Base-by-base conservation (phyloP, 495 filamentous ascomycete species). In the Penicillium cinerascens region DNA sequence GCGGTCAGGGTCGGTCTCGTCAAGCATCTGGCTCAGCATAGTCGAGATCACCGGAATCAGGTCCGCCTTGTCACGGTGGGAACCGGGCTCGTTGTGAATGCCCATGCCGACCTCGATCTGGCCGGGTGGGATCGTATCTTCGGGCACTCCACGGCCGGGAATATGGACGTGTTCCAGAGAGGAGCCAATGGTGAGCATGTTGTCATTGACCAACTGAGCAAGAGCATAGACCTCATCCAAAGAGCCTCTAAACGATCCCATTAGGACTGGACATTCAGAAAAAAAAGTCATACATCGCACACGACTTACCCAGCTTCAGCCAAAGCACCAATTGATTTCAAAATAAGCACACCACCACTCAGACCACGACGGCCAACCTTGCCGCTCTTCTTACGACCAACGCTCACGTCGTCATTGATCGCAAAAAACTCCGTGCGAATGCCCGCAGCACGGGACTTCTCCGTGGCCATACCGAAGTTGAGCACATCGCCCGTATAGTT, bases 101-200 rank as follows among this genome's bases (percentile, higher is more conserved):
- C 93, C 93, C 93, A 97, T 98, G 7, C 93, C 93, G 58, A 98
- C 78, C 74, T 98, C 93, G 18, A 95, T 84, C 73, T 97, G 87
- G 38, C 83, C 85, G 0, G 75, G 64, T 26, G 72, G 75, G 51
- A 95, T 70, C 4, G 71, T 70, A 39, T 84, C 87, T n/a, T 79
- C 70, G 17, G 71, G 61, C 10, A 68, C 56, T 2, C 67, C 78
- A 60, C 90, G 79, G 11, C 93, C 93, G 0, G 93, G 93, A 0
- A 98, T 87, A 65, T 98, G 93, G 25, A 97, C 93, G 66, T 95
- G 92, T 43, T 86, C 84, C 43, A 98, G 67, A 16, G 86, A 89
- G 1, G 89, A 85, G 4, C 92, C 91, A n/a, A 97, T 82, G 41
- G 87, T 87, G 20, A 95, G 87, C 18, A 95, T 63, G 65, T 95